Evolutionary conservation across 2,329 filamentous ascomycete genomes (phyloP), one percentile per base, ranked within the genome.

Genomic region (Trichophyton verrucosum): DNA sequence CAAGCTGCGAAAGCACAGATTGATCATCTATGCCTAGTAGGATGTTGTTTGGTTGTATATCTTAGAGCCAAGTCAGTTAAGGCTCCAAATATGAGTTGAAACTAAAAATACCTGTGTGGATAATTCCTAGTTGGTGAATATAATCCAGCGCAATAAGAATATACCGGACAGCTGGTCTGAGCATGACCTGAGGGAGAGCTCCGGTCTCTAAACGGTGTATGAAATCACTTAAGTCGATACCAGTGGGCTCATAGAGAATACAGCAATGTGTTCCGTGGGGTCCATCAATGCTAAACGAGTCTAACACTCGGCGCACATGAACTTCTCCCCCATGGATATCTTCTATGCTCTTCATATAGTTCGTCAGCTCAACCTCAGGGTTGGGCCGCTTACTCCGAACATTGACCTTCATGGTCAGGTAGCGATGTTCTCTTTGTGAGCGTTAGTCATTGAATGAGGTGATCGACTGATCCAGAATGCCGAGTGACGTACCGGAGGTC

Each of bases 11-110:
- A 4, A 75, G 58, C 17, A 74, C 62, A 1, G 65, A 67, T 1
- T 67, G 57, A 57, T 73, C 71, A 20, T 68, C 61, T 38, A 72
- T 69, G 0, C 60, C 64, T 0, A 72, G 47, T 33, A 75, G 65
- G 24, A 74, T 64, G 20, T 74, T 74, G 30, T 66, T 67, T 3
- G 66, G 66, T 58, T 71, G 68, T 11, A 73, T 62, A 62, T 73
- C 69, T 73, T 36, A 17, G 17, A 20, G 15, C 11, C 17, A 22
- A 13, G 46, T 49, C 11, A 49, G 46, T 13, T 22, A 27, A 8
- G 17, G 17, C 8, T 49, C 5, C 24, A 11, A 49, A 11, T 3
- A 11, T 13, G 2, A 11, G 7, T 49, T 22, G 46, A 3, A 22
- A n/a, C 20, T 36, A 13, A 9, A 8, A 3, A 33, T 61, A 61